phyloP scores from a whole-genome alignment of 148 eudicot genomes.

The Rhododendron mucronatum region DNA sequence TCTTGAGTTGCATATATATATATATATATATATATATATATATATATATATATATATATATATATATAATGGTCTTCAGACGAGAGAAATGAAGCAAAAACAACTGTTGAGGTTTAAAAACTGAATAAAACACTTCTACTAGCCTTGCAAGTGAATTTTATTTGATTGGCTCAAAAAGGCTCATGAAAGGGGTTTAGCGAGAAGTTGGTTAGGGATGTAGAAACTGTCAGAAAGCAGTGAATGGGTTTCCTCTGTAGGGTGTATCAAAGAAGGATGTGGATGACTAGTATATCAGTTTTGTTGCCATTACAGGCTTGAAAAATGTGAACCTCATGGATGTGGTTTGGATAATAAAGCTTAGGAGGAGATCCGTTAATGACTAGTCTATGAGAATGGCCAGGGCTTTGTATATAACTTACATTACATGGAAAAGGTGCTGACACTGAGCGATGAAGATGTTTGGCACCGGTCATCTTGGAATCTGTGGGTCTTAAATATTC shows the following conservation, averaged over 20 bases:
- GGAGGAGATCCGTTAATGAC: not conserved
- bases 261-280: not conserved
- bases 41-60: too few species aligned
- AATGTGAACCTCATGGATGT: not conserved
- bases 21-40: too few species aligned
- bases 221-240: not conserved
- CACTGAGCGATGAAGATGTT: not conserved
- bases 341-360: not conserved
- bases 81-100: not conserved
- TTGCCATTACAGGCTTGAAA: not conserved
- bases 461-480: not conserved
- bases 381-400: not conserved
- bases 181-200: not conserved
- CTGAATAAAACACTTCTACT: not conserved
- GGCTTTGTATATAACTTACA: not conserved
- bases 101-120: not conserved
- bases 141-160: not conserved
- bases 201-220: not conserved
- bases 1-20: too few species aligned
- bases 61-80: too few species aligned
- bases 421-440: not conserved
- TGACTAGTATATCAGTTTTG: not conserved
- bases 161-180: not conserved
- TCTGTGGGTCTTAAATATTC: not conserved
- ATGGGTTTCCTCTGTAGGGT: not conserved